Evolutionary conservation across 139 green algal species (phyloP).

Genomic region (Chlorella sp.): DNA sequence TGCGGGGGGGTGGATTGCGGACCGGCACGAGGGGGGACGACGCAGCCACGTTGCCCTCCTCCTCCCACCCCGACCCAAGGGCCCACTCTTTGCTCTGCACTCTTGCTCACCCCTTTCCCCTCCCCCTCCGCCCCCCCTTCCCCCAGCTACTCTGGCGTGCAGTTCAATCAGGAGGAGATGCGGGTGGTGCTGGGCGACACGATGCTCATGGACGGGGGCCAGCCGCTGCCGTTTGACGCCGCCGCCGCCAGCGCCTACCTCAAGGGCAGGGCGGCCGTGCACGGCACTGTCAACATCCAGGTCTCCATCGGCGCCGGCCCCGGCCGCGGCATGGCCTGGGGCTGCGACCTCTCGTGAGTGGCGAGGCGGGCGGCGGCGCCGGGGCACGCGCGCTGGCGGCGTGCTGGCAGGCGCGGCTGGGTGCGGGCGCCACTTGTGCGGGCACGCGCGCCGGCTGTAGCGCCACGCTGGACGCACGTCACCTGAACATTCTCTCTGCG

Average conservation of each 20-base stretch:
- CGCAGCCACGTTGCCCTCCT: no score
- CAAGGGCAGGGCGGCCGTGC: constrained; percentile 66
- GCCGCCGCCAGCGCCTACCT: constrained; percentile 88
- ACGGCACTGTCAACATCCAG: constrained; percentile 87
- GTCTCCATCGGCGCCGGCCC: constrained; percentile 56
- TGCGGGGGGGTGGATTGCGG: not conserved
- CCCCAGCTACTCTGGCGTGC: constrained; percentile 78
- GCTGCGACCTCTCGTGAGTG: constrained; percentile 83
- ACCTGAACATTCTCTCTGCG: no score
- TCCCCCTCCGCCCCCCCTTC: not conserved
- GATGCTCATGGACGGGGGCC: constrained; percentile 90
- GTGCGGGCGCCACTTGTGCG: no score
- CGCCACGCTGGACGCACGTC: no score
- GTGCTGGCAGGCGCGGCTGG: no score
- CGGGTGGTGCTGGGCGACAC: constrained; percentile 81
- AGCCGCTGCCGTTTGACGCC: constrained; percentile 93
- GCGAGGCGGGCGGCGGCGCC: no score
- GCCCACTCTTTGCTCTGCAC: not conserved
- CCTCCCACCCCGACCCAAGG: no score
- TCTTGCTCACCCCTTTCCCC: not conserved
- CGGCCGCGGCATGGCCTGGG: constrained; percentile 77
- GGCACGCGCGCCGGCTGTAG: no score
- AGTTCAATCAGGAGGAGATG: constrained; percentile 84
- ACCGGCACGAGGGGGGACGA: not conserved
- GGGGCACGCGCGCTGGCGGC: no score